A percentile compares a stretch with the other conserved stretches of the same genome.
phyloP scores from a whole-genome alignment of 148 eudicot species.

The Selenicereus undatus region DNA sequence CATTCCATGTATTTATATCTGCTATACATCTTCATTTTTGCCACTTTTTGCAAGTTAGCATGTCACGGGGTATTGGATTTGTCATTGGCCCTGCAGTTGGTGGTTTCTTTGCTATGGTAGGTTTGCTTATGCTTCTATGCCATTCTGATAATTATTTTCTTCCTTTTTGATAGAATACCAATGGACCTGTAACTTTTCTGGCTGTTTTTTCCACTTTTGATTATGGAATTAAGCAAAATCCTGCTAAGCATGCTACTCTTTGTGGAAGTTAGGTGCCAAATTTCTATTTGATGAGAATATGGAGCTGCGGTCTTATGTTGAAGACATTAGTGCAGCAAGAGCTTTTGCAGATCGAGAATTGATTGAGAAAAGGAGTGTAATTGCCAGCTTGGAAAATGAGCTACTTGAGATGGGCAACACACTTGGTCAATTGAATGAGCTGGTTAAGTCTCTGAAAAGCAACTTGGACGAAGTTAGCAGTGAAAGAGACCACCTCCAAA shows the following conservation, averaged over 20 bases:
- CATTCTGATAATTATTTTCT: neutral
- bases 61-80: too few relatives aligned
- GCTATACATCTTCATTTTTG: too few relatives aligned
- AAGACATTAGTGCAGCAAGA: slow-evolving; percentile 44
- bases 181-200: neutral
- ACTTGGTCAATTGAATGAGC: slow-evolving; percentile 41
- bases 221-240: neutral
- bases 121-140: neutral
- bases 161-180: too few relatives aligned
- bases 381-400: slow-evolving; percentile 58
- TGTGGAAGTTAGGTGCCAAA: too few relatives aligned
- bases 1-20: too few relatives aligned
- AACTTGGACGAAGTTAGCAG: slow-evolving; percentile 41
- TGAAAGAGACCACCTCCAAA: slow-evolving; percentile 53
- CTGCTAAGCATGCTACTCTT: too few relatives aligned
- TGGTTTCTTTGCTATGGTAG: too few relatives aligned
- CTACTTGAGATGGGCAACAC: slow-evolving; percentile 49
- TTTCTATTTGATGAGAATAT: slow-evolving; percentile 45
- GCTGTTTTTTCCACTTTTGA: neutral
- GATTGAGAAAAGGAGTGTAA: slow-evolving; percentile 38
- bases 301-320: slow-evolving; percentile 36
- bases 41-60: too few relatives aligned
- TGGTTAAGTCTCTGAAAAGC: slow-evolving; percentile 50
- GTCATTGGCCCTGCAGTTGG: too few relatives aligned
- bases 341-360: slow-evolving; percentile 48